A percentile compares a stretch with the other conserved stretches of the same genome.
Evolutionary conservation across 2,329 filamentous ascomycete species (phyloP).

Genomic region (Leptographium procerum): DNA sequence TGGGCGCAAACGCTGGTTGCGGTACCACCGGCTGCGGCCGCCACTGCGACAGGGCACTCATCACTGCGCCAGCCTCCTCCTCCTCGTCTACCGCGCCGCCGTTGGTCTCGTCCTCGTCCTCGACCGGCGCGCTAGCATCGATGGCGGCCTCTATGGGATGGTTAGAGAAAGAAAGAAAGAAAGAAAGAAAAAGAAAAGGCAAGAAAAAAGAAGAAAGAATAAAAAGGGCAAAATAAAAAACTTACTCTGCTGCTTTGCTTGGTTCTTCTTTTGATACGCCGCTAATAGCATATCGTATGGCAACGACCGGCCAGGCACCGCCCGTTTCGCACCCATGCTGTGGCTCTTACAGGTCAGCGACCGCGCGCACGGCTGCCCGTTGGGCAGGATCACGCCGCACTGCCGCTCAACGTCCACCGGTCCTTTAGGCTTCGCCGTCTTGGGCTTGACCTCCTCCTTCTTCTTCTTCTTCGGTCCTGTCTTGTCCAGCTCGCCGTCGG

Average conservation of each 20-base stretch:
- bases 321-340: conserved; percentile 86
- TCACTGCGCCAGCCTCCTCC: conserved; percentile 83
- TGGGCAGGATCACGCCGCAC: conserved; percentile 77
- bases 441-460: conserved; percentile 81
- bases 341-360: conserved; percentile 91
- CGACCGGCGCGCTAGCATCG: conserved; percentile 82
- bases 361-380: conserved; percentile 76
- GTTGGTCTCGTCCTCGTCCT: conserved; percentile 74
- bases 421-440: conserved; percentile 75
- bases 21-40: conserved; percentile 67
- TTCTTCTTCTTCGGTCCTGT: conserved; percentile 86
- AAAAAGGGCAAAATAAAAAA: background rate
- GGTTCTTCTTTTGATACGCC: conserved; percentile 93
- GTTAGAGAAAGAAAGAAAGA: conserved; percentile 6
- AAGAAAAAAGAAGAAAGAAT: background rate
- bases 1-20: conserved; percentile 49
- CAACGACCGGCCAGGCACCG: conserved; percentile 73
- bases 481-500: conserved; percentile 66
- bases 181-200: background rate
- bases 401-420: conserved; percentile 91
- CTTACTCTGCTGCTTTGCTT: conserved; percentile 78
- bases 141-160: conserved; percentile 66
- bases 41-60: conserved; percentile 66
- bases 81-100: conserved; percentile 81
- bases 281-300: conserved; percentile 88